Evolutionary conservation across 2,329 filamentous ascomycete genomes (phyloP).

Genomic region (Myotisia sp.): DNA sequence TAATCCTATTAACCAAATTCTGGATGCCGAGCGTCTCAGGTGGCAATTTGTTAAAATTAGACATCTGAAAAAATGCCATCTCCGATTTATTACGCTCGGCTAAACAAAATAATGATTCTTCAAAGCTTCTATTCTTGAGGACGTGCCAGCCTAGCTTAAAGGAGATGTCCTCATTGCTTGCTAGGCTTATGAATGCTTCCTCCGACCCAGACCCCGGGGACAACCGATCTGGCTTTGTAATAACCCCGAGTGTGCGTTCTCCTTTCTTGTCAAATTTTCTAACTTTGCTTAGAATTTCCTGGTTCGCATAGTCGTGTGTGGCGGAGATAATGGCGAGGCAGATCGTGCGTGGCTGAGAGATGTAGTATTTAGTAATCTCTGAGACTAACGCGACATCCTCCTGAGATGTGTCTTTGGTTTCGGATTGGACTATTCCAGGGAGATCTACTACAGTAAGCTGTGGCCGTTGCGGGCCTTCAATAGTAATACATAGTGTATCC

Average conservation of each 20-base stretch:
- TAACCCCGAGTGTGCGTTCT: slow-evolving; percentile 8
- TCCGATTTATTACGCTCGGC: slow-evolving; percentile 5
- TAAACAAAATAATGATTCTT: slow-evolving; percentile 2
- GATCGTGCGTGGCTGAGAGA: slow-evolving; percentile 44
- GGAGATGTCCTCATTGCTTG: slow-evolving; percentile 15
- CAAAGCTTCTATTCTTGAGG: slow-evolving; percentile 7
- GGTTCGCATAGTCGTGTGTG: slow-evolving; percentile 40
- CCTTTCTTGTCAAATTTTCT: slow-evolving; percentile 13
- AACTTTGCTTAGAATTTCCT: slow-evolving; percentile 38
- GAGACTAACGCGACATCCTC: slow-evolving; percentile 13
- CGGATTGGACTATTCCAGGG: slow-evolving; percentile 9
- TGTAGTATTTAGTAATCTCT: slow-evolving; percentile 31
- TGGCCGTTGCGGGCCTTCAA: slow-evolving; percentile 6
- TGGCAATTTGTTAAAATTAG: slow-evolving; percentile 2
- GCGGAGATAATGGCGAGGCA: slow-evolving; percentile 43
- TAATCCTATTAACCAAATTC: slow-evolving; percentile 5
- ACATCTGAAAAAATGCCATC: slow-evolving; percentile 3
- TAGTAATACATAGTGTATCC: slow-evolving; percentile 5
- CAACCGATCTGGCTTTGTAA: slow-evolving; percentile 23
- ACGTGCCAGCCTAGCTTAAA: slow-evolving; percentile 21
- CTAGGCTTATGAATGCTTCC: slow-evolving; percentile 14
- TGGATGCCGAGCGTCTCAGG: slow-evolving; percentile 4
- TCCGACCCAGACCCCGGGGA: slow-evolving; percentile 17
- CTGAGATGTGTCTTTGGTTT: slow-evolving; percentile 9
- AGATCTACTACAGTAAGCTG: slow-evolving; percentile 11